Conservation (phyloP, 805 yeast genomes). For the Sugiyamaella americana region DNA sequence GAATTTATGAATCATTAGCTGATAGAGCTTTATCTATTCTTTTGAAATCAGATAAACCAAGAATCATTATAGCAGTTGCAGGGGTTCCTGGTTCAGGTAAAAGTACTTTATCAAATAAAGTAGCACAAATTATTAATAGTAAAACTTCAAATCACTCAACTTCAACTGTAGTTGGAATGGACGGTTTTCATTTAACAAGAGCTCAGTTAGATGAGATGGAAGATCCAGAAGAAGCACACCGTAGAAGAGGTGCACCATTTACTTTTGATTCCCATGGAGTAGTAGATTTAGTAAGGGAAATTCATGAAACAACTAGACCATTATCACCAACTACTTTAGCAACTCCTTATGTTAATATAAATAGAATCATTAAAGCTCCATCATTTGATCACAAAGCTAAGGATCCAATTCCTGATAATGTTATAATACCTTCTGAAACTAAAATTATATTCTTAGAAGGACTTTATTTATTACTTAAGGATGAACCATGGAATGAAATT, state of each 20-base stretch:
- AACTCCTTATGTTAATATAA: not conserved
- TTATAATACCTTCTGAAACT: conserved; percentile 40
- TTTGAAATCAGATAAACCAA: conserved; percentile 11
- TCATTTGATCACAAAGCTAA: conserved; percentile 62
- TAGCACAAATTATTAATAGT: conserved; percentile 40
- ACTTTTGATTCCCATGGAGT: conserved; percentile 66
- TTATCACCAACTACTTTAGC: not conserved
- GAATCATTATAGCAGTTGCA: conserved; percentile 54
- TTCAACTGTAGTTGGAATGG: conserved; percentile 53
- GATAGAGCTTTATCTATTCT: conserved; percentile 11
- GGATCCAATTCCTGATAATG: conserved; percentile 61
- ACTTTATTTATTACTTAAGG: conserved; percentile 55
- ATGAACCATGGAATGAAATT: conserved; percentile 55
- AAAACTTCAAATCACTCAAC: conserved; percentile 6
- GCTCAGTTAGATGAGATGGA: conserved; percentile 41
- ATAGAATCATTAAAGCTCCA: conserved; percentile 38
- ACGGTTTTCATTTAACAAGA: conserved; percentile 67
- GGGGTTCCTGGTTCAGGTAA: conserved; percentile 89
- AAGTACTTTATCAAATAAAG: conserved; percentile 51
- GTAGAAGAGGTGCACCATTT: conserved; percentile 75
- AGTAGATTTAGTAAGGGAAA: conserved; percentile 31
- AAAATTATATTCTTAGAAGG: conserved; percentile 71
- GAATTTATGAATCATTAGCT: conserved; percentile 9
- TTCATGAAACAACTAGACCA: conserved; percentile 24
- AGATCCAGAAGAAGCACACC: conserved; percentile 52